phyloP scores from a whole-genome alignment of 1,284 basidiomycete genomes.

The Ceratobasidium sp. region DNA sequence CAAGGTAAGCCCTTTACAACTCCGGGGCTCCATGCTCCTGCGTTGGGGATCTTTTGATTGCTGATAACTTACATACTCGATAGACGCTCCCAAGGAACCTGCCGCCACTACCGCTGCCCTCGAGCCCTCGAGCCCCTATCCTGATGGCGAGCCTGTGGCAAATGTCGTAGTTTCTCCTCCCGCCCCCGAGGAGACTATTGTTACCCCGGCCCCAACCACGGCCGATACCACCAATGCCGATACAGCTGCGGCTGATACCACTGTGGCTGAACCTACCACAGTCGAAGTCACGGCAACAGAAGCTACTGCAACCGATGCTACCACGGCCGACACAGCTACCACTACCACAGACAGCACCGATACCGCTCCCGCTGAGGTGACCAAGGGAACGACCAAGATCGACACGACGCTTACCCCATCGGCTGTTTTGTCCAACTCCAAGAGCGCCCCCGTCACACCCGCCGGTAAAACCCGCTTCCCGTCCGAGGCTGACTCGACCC shows the following conservation, averaged over 20 bases:
- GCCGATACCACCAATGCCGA: neutral
- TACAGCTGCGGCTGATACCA: conserved; percentile 7
- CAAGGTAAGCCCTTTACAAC: conserved; percentile 15
- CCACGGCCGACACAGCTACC: neutral
- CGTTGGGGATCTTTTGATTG: conserved; percentile 15
- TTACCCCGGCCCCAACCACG: neutral
- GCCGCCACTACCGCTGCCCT: conserved; percentile 20
- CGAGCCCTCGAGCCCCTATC: conserved; percentile 35
- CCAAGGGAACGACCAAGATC: conserved; percentile 32
- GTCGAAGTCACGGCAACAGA: neutral
- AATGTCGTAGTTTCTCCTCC: conserved; percentile 17
- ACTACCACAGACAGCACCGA: neutral
- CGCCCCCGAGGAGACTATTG: conserved; percentile 12
- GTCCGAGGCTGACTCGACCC: conserved; percentile 10
- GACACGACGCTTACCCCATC: conserved; percentile 24
- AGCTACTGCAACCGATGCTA: neutral
- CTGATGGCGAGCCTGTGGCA: conserved; percentile 6
- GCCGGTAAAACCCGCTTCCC: conserved; percentile 33
- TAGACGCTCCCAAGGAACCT: conserved; percentile 33
- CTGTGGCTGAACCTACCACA: too few species aligned
- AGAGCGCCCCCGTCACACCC: conserved; percentile 32
- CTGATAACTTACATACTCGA: conserved; percentile 8
- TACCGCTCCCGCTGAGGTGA: neutral
- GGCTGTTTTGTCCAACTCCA: neutral
- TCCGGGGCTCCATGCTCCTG: conserved; percentile 8